Conservation (phyloP, 1,284 basidiomycete genomes). For the Leccinum pachyderme region DNA sequence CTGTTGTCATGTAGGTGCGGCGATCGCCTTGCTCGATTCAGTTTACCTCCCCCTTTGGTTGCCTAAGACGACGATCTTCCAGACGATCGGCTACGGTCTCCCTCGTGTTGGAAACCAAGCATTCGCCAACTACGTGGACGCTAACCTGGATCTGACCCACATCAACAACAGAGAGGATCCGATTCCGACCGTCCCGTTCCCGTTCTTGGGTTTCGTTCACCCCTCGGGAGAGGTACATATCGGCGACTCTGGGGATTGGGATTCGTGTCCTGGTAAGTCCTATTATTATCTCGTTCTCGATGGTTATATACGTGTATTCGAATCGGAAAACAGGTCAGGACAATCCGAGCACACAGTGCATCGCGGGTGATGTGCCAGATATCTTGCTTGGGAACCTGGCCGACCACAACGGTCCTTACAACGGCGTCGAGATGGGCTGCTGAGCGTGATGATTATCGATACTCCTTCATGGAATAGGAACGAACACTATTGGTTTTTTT, state of each 20-base stretch:
- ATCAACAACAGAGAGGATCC: conserved; percentile 53
- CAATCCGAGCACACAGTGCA: conserved; percentile 51
- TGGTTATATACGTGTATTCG: neutral
- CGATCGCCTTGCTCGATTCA: conserved; percentile 50
- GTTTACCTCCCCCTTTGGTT: conserved; percentile 41
- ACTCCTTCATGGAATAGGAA: too few relatives aligned
- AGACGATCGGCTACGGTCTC: conserved; percentile 49
- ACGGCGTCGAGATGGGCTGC: neutral
- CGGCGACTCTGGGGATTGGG: conserved; percentile 45
- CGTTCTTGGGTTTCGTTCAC: conserved; percentile 53
- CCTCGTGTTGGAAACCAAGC: conserved; percentile 68
- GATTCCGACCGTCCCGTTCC: conserved; percentile 50
- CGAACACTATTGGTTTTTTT: too few relatives aligned
- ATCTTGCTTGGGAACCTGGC: conserved; percentile 41
- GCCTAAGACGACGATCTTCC: conserved; percentile 33
- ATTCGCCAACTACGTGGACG: conserved; percentile 60
- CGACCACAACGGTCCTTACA: neutral
- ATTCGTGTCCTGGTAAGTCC: conserved; percentile 42
- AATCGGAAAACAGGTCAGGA: conserved; percentile 47
- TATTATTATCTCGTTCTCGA: neutral
- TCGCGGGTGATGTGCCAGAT: conserved; percentile 44
- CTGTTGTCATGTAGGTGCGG: conserved; percentile 37
- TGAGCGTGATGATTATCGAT: neutral
- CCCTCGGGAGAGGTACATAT: conserved; percentile 62
- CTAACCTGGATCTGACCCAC: conserved; percentile 42